A percentile compares a stretch with the other conserved stretches of the same genome.
phyloP scores from a whole-genome alignment of 2,329 filamentous ascomycete species.

The Colletotrichum sp. region DNA sequence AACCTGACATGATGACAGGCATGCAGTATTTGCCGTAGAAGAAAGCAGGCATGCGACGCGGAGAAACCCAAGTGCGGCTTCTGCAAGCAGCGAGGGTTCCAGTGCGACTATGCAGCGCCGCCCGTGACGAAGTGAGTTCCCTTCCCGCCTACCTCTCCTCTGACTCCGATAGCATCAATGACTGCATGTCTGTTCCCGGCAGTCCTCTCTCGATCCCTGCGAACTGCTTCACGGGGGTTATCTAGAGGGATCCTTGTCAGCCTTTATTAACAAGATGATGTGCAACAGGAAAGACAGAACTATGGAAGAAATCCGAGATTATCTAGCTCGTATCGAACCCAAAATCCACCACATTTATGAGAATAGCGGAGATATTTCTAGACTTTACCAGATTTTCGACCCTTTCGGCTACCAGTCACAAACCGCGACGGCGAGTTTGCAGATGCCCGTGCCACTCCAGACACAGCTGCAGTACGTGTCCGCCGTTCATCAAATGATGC shows the following conservation, averaged over 20 bases:
- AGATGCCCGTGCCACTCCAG: slow-evolving; percentile 1
- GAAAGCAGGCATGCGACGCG: slow-evolving; percentile 71
- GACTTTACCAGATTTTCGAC: background rate
- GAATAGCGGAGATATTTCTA: background rate
- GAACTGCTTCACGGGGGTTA: background rate
- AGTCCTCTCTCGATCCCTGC: background rate
- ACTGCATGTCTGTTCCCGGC: background rate
- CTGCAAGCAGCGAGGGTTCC: slow-evolving; percentile 40
- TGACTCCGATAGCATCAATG: background rate
- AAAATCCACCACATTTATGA: slow-evolving; percentile 52
- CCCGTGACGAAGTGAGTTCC: background rate
- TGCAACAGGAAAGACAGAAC: slow-evolving; percentile 64
- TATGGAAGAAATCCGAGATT: slow-evolving; percentile 63
- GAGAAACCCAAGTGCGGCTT: slow-evolving; percentile 64
- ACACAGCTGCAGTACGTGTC: slow-evolving; percentile 11
- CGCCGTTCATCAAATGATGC: slow-evolving; percentile 15
- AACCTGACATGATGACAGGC: slow-evolving; percentile 38
- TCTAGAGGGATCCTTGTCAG: background rate
- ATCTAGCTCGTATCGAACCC: slow-evolving; percentile 57
- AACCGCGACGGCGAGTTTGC: slow-evolving; percentile 18
- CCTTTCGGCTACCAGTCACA: background rate
- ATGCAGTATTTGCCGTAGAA: slow-evolving; percentile 63
- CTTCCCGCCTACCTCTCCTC: background rate
- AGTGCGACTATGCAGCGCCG: background rate
- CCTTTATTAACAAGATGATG: background rate